A percentile compares a stretch with the other conserved stretches of the same genome.
phyloP scores from a whole-genome alignment of 2,329 filamentous ascomycete genomes.

The Aspergillus neoniger region DNA sequence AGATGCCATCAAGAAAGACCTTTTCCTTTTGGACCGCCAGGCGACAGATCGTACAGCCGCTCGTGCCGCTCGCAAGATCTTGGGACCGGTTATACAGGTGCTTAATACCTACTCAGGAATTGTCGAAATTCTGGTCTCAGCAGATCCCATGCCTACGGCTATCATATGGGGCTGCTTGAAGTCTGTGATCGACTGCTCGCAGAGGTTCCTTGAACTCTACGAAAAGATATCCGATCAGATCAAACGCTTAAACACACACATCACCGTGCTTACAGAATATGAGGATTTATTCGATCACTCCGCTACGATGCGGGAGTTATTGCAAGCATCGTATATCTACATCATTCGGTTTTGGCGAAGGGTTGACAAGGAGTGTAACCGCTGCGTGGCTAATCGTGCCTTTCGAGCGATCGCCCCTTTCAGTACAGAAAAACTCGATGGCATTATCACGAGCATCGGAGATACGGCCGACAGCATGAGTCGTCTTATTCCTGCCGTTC shows the following conservation, averaged over 20 bases:
- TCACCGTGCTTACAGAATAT: background rate
- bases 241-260: background rate
- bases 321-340: background rate
- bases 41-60: slow-evolving; percentile 1
- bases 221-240: background rate
- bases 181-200: background rate
- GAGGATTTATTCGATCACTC: slow-evolving; percentile 3
- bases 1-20: background rate
- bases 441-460: background rate
- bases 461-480: background rate
- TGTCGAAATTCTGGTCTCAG: background rate
- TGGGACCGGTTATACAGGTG: background rate
- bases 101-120: background rate
- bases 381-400: background rate
- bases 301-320: background rate
- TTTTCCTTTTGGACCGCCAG: background rate
- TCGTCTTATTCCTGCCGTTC: background rate
- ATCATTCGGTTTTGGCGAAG: background rate
- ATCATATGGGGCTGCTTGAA: background rate
- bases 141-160: background rate
- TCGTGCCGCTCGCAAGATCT: background rate
- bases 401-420: background rate
- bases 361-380: background rate
- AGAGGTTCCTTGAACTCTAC: background rate
- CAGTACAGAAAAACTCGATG: background rate